These are phyloP conservation scores for Ampelocalamus luodianensis DNA, from an alignment of 176 grass and related monocot genomes.

Conservation along the genomic window DNA sequence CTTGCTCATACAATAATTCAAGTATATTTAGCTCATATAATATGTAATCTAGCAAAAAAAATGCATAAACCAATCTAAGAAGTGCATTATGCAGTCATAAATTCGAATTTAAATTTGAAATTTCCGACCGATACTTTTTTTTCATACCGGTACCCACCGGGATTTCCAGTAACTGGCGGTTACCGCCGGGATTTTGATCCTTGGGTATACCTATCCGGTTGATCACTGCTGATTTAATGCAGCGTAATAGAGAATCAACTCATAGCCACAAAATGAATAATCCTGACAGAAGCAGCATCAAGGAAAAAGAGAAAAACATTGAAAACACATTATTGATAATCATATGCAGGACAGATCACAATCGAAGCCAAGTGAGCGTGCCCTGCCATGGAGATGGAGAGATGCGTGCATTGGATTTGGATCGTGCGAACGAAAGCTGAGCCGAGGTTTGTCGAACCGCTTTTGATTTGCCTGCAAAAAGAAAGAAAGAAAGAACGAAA, in stretches of 20 bases:
- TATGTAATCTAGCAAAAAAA: no score
- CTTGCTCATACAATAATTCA: no score
- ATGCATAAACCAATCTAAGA: no score
- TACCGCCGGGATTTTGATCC: no score
- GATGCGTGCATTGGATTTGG: slow-evolving; percentile 35
- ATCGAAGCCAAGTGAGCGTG: slow-evolving; percentile 10
- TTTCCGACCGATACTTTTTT: no score
- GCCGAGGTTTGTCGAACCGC: slow-evolving; percentile 31
- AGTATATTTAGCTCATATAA: no score
- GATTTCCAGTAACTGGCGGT: no score
- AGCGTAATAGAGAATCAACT: neutral
- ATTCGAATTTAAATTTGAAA: no score
- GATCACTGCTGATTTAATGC: neutral
- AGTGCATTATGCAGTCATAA: no score
- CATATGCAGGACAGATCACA: slow-evolving; percentile 19
- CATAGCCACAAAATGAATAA: neutral
- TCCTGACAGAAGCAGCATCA: neutral
- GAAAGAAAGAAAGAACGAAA: neutral
- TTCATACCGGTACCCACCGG: no score
- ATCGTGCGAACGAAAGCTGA: neutral
- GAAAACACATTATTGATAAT: neutral
- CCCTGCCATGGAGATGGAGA: slow-evolving; percentile 13
- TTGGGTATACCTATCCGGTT: neutral
- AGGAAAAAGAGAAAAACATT: neutral
- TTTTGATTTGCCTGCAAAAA: slow-evolving; percentile 32